Evolutionary conservation across 2,329 filamentous ascomycete genomes (phyloP), one percentile per base, ranked within the genome.

Genomic region (Bipolaris sorokiniana): DNA sequence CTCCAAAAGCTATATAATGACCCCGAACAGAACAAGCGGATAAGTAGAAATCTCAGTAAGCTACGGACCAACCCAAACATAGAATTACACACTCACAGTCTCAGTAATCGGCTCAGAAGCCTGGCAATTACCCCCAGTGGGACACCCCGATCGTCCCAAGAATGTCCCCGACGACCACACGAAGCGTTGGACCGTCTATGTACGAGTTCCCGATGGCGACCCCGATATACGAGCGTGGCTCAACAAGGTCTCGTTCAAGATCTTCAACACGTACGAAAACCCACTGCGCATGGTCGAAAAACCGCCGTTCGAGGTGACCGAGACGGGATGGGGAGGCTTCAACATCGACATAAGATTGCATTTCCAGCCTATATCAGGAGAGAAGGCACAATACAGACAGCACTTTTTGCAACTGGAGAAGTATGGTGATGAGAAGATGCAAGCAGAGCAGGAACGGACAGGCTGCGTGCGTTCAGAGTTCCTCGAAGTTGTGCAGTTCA

Each of bases 271-370:
- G 9, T 98, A 97, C 75, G 88, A 92, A 26, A 96, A 97, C 77
- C 90, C 90, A 55, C 85, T 95, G 20, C 90, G 95, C 67, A 96
- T 71, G 31, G 73, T 71, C 62, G 93, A 97, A 70, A 86, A 86
- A 59, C 86, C 90, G 71, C 92, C 82, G 10, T 99, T 97, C 70
- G 83, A 91, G 70, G 90, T 98, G 59, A 86, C 87, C 61, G 95
- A 98, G 78, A 98, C 95, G 0, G 95, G 95, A 47, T 99, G 96
- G 91, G 95, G 95, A 70, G 95, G 97, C 79, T 99, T 99, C 80
- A 92, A 95, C 76, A 96, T 99, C 70, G 91, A 93, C 62, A 90
- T 99, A 74, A 92, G 97, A 73, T 84, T 99, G 42, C 96, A 96
- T 81, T 99, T 97, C 78, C 88, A 91, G 54, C 88, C 90, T 54